Base-by-base conservation (phyloP, 176 grass and related monocot genomes). In the Phoenix dactylifera region DNA sequence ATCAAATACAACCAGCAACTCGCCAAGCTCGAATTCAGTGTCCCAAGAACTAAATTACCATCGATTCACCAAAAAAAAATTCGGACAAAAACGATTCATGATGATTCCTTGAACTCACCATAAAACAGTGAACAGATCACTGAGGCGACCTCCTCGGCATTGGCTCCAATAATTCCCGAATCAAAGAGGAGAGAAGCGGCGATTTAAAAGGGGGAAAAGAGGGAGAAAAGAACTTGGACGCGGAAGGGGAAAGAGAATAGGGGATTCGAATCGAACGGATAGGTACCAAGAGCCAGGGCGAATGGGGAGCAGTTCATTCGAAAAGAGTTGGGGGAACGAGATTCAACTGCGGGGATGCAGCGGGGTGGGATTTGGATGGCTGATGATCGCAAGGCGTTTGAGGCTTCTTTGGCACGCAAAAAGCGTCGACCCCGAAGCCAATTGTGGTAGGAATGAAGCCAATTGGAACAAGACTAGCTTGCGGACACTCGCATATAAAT, bases 221-320 rank as follows among this genome's bases (percentile, higher is more conserved):
- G 35, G 35, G 10, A 44, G 35, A 12, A 2, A 44, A 44, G 9
- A 44, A 44, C 9, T 44, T 12, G 10, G 9, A 44, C 35, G 35
- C 28, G 5, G 35, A 4, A 3, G 35, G 50, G 60, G 29, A 44
- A 5, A 4, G 7, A 52, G 64, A 22, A 35, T 24, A 54, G 60
- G 52, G 57, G 66, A 59, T 60, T 77, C 49, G 57, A 67, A 70
- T 70, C 66, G 12, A 76, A 59, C 22, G 20, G 50, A 62, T 4
- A 32, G 49, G 25, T 12, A n/a, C 22, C 24, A 49, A 50, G 26
- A 65, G n/a, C 4, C 49, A 19, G 53, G 44, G 22, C 25, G 24
- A 44, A 51, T 16, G 18, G 4, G 60, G 51, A 30, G 28, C 28
- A 26, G 22, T 44, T 14, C 35, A 44, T 44, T 44, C 35, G 35